phyloP scores from a whole-genome alignment of 2,329 filamentous ascomycete species.

The Neopestalotiopsis sp. region DNA sequence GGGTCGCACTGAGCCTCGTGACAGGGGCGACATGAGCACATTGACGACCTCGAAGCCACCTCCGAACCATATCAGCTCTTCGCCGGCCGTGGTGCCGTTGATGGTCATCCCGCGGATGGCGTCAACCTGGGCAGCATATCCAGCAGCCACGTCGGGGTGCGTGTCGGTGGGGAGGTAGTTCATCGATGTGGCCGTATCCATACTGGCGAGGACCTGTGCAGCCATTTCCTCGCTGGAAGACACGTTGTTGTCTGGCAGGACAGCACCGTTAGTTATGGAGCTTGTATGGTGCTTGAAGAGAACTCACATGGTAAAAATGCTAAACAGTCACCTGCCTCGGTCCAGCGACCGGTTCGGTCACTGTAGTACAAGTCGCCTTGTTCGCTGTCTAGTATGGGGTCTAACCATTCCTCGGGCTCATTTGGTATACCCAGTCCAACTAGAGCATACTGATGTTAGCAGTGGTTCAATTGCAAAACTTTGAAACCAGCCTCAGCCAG shows the following conservation, averaged over 20 bases:
- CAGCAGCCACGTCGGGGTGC: constrained; percentile 10
- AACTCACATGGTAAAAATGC: constrained; percentile 11
- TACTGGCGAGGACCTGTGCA: background rate
- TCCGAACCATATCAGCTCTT: constrained; percentile 27
- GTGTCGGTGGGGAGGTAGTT: constrained; percentile 6
- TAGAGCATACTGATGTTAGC: background rate
- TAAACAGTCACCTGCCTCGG: constrained; percentile 11
- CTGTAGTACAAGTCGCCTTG: constrained; percentile 17
- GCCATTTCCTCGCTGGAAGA: background rate
- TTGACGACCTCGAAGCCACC: constrained; percentile 26
- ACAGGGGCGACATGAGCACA: constrained; percentile 28
- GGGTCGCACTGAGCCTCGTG: constrained; percentile 30
- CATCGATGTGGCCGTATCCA: background rate
- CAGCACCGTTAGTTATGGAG: background rate
- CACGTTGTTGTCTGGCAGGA: background rate
- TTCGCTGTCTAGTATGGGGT: constrained; percentile 25
- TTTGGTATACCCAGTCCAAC: constrained; percentile 24
- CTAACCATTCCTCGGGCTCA: constrained; percentile 19
- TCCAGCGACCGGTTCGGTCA: constrained; percentile 12
- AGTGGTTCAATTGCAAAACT: background rate
- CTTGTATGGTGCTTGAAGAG: background rate
- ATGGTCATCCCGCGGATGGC: background rate
- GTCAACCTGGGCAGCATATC: constrained; percentile 7
- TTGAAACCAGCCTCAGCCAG: background rate
- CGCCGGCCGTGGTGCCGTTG: constrained; percentile 20